These are phyloP conservation scores for Alternaria metachromatica DNA, from an alignment of 2,329 filamentous ascomycete genomes.

Conservation along the genomic window DNA sequence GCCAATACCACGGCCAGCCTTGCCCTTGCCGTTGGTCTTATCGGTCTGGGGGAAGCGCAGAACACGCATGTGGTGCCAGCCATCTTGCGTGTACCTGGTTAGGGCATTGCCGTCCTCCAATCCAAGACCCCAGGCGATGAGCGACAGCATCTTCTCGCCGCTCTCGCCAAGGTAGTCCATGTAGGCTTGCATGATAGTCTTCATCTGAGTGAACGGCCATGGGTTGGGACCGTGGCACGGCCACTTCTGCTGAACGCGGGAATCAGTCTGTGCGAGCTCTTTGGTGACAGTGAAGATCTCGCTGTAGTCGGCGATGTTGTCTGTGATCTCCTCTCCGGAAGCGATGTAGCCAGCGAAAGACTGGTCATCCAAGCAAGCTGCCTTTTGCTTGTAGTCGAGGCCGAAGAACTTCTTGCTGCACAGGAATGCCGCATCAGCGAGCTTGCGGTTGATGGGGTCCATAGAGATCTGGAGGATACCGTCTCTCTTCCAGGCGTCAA, in stretches of 20 bases:
- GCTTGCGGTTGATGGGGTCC: conserved; percentile 15
- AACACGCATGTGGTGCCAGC: conserved; percentile 61
- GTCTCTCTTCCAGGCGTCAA: conserved; percentile 13
- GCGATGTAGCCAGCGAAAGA: conserved; percentile 60
- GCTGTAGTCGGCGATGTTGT: conserved; percentile 59
- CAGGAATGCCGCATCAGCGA: conserved; percentile 10
- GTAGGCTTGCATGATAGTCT: conserved; percentile 50
- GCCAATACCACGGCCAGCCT: conserved; percentile 58
- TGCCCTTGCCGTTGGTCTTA: conserved; percentile 58
- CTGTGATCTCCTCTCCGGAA: conserved; percentile 51
- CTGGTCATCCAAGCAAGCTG: conserved; percentile 53
- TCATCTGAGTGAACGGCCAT: conserved; percentile 56
- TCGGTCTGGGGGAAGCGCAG: conserved; percentile 51
- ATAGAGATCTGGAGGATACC: conserved; percentile 15
- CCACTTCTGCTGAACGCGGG: conserved; percentile 53
- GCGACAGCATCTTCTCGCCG: conserved; percentile 55
- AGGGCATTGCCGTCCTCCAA: conserved; percentile 50
- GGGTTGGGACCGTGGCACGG: conserved; percentile 60
- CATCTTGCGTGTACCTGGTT: conserved; percentile 54
- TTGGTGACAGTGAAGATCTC: conserved; percentile 63
- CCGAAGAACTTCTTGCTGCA: conserved; percentile 14
- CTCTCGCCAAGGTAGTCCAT: conserved; percentile 51
- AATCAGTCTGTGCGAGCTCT: conserved; percentile 51
- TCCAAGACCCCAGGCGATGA: conserved; percentile 56
- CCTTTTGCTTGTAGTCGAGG: conserved; percentile 42